Evolutionary conservation across 2,329 filamentous ascomycete species (phyloP), one percentile per base, ranked within the genome.

Genomic region (Colletotrichum eremochloae): DNA sequence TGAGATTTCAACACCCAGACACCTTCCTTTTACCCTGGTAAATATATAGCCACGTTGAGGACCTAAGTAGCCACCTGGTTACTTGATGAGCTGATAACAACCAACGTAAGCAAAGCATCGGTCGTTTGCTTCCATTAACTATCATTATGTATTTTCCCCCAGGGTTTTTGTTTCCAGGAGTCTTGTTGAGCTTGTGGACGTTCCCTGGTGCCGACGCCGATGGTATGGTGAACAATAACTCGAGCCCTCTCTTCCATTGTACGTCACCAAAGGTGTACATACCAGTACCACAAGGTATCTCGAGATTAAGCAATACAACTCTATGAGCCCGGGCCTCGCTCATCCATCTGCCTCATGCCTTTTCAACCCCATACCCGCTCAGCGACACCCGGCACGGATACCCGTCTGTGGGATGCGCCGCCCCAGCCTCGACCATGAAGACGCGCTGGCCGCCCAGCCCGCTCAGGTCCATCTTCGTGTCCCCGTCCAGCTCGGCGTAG

Each of bases 391-490:
- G 38, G 55, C 71, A 74, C 40, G 71, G 71, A 11, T 72, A 74
- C 31, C 68, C 63, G 29, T 72, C 68, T 9, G 68, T 72, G 29
- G 71, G 71, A 57, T 74, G 71, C 40, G 71, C 71, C 12, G 71
- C 68, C 7, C 71, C 71, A 14, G 71, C 63, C 60, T 74, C 68
- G 20, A 74, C 71, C 68, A 74, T 68, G 40, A 72, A 74, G 5
- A 52, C 63, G 29, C 71, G 52, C 58, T 74, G 60, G 18, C 71
- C 71, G 5, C 63, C 68, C 11, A 72, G 12, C 6, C 68, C 71
- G 63, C 68, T 64, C 40, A 60, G 29, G 20, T 74, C 68, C 3
- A 67, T 36, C 68, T 68, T 57, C 12, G 38, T 60, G 11, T 53
- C 68, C 9, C 57, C 68, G 20, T 74, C 71, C 9, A 74, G 38